A percentile compares a stretch with the other conserved stretches of the same genome.
phyloP scores from a whole-genome alignment of 2,329 filamentous ascomycete genomes.

The Whalleya microplaca region DNA sequence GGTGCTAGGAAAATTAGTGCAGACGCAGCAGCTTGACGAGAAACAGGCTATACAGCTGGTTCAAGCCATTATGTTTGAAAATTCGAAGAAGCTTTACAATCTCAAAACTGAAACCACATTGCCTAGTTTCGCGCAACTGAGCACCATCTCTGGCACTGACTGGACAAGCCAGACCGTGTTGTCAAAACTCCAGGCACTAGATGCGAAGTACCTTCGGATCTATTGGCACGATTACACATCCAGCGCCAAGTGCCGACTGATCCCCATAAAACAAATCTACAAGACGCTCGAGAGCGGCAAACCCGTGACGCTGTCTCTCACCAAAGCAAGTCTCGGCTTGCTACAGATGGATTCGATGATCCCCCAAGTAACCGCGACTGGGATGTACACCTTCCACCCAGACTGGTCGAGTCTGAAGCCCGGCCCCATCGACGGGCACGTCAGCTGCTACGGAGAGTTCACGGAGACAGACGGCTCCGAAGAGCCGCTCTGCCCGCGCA shows the following conservation, averaged over 20 bases:
- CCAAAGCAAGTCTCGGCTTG: conserved; percentile 66
- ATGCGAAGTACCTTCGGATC: conserved; percentile 69
- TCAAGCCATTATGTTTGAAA: conserved; percentile 73
- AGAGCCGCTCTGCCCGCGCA: conserved; percentile 65
- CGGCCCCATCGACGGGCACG: conserved; percentile 63
- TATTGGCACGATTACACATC: conserved; percentile 82
- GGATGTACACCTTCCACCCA: conserved; percentile 68
- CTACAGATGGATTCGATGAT: conserved; percentile 68
- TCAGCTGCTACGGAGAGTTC: conserved; percentile 71
- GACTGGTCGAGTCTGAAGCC: conserved; percentile 65
- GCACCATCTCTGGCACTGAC: conserved; percentile 38
- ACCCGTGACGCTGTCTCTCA: conserved; percentile 59
- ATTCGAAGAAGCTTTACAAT: conserved; percentile 75
- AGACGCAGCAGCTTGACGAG: conserved; percentile 63
- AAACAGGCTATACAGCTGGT: conserved; percentile 66
- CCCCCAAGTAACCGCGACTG: conserved; percentile 58
- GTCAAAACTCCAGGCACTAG: conserved; percentile 36
- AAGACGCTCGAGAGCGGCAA: conserved; percentile 51
- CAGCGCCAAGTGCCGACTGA: conserved; percentile 65
- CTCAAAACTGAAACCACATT: conserved; percentile 53
- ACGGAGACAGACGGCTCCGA: conserved; percentile 55
- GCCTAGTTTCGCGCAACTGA: conserved; percentile 29
- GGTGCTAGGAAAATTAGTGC: conserved; percentile 69
- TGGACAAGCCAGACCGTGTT: conserved; percentile 37
- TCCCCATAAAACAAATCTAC: conserved; percentile 64